Base-by-base conservation (phyloP, 805 yeast species). In the Brettanomyces naardenensis region DNA sequence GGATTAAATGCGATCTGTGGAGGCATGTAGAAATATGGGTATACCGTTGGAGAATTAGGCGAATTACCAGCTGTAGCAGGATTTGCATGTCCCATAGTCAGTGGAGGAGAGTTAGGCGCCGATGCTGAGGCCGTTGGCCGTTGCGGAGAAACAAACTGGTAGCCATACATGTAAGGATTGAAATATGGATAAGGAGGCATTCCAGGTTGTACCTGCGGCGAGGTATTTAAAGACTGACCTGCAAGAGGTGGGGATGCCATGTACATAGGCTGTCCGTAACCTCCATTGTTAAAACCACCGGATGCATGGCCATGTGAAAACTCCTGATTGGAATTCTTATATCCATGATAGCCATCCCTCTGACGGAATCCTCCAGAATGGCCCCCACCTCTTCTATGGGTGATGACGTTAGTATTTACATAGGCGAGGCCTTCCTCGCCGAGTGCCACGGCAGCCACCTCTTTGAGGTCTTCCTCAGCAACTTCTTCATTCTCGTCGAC, bases 401-500 rank as follows among this genome's bases (percentile, higher is more conserved):
- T 23, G 7, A 11, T 7, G 7, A 11, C 26, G 26, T 11, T 23
- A 23, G 10, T 23, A 11, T 11, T 23, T 7, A 11, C 7, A 23
- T 23, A 9, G 26, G 11, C 26, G 26, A 11, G 26, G 26, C 26
- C 26, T 23, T 23, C 26, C 26, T 23, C 26, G 26, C 11, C 26
- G 11, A 11, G 11, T 23, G 11, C 26, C 26, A 23, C 7, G 11
- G 26, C 7, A 11, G 7, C 26, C 10, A 11, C 11, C 7, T 23
- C 7, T 9, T 23, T 23, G 7, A 9, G 10, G 11, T 20, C 20
- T 15, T 44, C 52, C 10, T 53, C 57, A 2, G 48, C 59, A 9
- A 49, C 51, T 5, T 57, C 58, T 11, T 53, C 56, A 13, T 42
- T 44, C 13, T 42, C 40, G 11, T 40, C 43, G 6, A 38, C 52